Evolutionary conservation across 169 alveolate genomes (phyloP), one percentile per base, ranked within the genome.

Genomic region (Plasmodium vivax): DNA sequence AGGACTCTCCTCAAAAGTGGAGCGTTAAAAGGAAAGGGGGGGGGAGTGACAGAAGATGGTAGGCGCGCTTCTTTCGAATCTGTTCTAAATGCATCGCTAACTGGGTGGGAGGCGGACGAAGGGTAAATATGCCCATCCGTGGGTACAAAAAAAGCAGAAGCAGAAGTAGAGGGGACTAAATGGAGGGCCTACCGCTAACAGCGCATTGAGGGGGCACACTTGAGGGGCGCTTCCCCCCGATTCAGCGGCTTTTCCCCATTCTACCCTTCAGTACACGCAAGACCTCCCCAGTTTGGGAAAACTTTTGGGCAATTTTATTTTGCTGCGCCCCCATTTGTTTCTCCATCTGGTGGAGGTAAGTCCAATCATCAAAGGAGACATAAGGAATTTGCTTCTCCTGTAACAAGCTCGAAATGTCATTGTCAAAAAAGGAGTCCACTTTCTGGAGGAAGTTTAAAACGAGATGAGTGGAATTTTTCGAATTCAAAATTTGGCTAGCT

Each of bases 391-490:
- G 56, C 47, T 87, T 87, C 68, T 36, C 41, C 32, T 56, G 56
- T 87, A 87, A 77, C 71, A 87, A 87, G 47, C 32, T 45, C 30
- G 82, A 36, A 19, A 87, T 87, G 32, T 87, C 93, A 77, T 87
- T 87, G 47, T 87, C 82, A 79, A 75, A 87, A 47, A 51, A 77
- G 36, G 45, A 56, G 2, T 84, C 68, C 43, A 84, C 68, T 16
- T 75, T 87, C n/a, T 87, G 38, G 30, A 87, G 80, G 81, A 87
- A 87, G 71, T 87, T 74, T n/a, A 79, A 87, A 75, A 87, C 82
- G 3, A 23, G 80, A 7, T 47, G 45, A n/a, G 75, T 54, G 6
- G 12, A 54, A 51, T 74, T 19, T 87, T 87, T 87, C 3, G 93
- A 75, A 16, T 75, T 74, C 43, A 54, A 14, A 87, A 87, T 77